Evolutionary conservation across 1,139 yeast species (phyloP), one percentile per base, ranked within the genome.

Genomic region (Blastobotrys persicus): DNA sequence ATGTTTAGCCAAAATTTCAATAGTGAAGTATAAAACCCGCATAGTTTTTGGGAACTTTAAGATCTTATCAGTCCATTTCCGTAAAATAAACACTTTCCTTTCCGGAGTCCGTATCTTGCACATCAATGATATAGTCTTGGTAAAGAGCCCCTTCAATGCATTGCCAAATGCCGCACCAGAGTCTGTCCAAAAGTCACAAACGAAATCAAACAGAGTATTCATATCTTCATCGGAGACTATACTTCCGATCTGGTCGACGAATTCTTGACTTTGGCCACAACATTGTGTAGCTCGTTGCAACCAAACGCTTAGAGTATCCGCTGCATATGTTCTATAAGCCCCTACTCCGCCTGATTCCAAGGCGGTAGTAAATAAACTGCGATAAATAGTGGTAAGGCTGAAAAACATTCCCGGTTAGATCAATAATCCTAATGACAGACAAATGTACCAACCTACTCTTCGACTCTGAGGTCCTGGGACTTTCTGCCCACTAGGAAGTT

Each of bases 161-260:
- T 83, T 85, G 4, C 83, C 80, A 32, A 86, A 67, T 0, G 94
- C 82, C 1, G 87, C 81, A 3, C 85, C 82, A 1, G 88, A 78
- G 47, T 81, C 86, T 47, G 80, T 81, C 81, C 89, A 81, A 59
- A 80, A 81, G 55, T 81, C 88, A 44, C 83, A 68, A 7, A 85
- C 75, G 61, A 78, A 83, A 32, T 72, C 71, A 59, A 83, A 82
- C 1, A 81, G 56, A 19, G 60, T 61, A 38, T 71, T 65, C 3
- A 74, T 66, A 14, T 62, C 67, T 1, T 65, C 62, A 9, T 56
- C 53, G 0, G 59, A 46, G 3, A 75, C 55, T 3, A 56, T 44
- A 12, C 31, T 32, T 11, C 33, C 46, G 2, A 54, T 43, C 9
- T 16, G 20, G 20, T 32, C 23, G 7, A 41, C 19, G 11, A 19